Evolutionary conservation across 202 grass and related monocot species (phyloP), one percentile per base, ranked within the genome.

Genomic region (Saccharum hybrid): DNA sequence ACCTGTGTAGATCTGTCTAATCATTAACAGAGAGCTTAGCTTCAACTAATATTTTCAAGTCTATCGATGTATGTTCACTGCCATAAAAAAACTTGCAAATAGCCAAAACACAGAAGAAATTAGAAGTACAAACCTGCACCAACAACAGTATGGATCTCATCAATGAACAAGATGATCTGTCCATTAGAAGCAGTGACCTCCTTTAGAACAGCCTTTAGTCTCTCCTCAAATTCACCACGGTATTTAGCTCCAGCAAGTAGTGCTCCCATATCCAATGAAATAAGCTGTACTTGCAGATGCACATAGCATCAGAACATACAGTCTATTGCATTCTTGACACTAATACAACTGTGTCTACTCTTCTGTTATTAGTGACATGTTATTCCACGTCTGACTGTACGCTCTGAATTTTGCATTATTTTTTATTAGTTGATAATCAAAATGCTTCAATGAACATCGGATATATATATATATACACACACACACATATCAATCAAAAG

Each of bases 251-350:
- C 95, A 64, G 95, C 95, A 88, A 97, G 84, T 62, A 97, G 57
- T 59, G 95, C 88, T 76, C 95, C 95, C 95, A 97, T 97, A 88
- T 97, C 95, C 90, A 97, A 89, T 36, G 90, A 91, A 81, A 97
- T 94, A 81, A 97, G 87, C 95, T 97, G 90, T 36, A 37, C 68
- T 71, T 66, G 8, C 21, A 79, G 31, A 6, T 54, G 22, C 21
- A 15, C 34, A 61, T 19, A 43, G 8, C 49, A 80, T 78, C 6
- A 78, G 73, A 89, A 68, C 46, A 61, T 77, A 68, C 11, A 60
- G 15, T 8, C 28, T 21, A 46, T 48, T 57, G 62, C 62, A 76
- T 63, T 76, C 14, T 72, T 72, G 19, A 72, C 34, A 72, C 16
- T 21, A 67, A 45, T 51, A 41, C 16, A 22, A 5, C 6, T 37